phyloP scores from a whole-genome alignment of 805 yeast genomes.

The Wickerhamiella hasegawae region DNA sequence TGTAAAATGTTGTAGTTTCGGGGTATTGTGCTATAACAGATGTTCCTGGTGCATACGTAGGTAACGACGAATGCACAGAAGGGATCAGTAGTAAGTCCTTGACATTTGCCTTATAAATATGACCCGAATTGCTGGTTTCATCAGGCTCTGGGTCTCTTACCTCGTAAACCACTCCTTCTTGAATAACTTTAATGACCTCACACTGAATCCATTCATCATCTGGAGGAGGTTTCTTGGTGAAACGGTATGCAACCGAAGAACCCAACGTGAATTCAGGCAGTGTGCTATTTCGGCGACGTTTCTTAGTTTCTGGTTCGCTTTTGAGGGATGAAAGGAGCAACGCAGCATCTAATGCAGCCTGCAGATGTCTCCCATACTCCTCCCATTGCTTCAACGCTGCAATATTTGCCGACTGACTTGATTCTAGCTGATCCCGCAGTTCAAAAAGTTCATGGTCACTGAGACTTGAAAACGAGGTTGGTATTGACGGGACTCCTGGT shows the following conservation, averaged over 20 bases:
- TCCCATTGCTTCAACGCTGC: conserved; percentile 10
- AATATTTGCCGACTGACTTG: not conserved
- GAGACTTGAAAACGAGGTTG: not conserved
- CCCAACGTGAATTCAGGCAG: conserved; percentile 31
- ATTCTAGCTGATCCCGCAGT: not conserved
- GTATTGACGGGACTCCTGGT: not conserved
- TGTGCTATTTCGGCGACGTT: conserved; percentile 10
- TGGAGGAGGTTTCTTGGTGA: conserved; percentile 20
- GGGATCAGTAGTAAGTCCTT: conserved; percentile 63
- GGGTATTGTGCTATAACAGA: conserved; percentile 89
- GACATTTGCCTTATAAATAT: conserved; percentile 64
- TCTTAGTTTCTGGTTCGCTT: conserved; percentile 9
- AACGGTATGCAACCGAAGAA: conserved; percentile 54
- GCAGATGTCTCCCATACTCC: conserved; percentile 10
- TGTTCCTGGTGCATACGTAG: conserved; percentile 54
- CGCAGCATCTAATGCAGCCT: conserved; percentile 14
- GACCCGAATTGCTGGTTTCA: conserved; percentile 78
- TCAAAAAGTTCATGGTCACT: conserved; percentile 2
- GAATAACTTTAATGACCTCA: conserved; percentile 61
- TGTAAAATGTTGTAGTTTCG: conserved; percentile 92
- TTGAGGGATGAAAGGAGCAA: conserved; percentile 10
- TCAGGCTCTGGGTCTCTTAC: conserved; percentile 98
- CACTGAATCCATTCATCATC: conserved; percentile 94
- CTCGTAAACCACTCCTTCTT: conserved; percentile 65
- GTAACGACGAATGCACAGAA: conserved; percentile 24